Evolutionary conservation across 139 green algal species (phyloP), one percentile per base, ranked within the genome.

Genomic region (Eudorina sp.): DNA sequence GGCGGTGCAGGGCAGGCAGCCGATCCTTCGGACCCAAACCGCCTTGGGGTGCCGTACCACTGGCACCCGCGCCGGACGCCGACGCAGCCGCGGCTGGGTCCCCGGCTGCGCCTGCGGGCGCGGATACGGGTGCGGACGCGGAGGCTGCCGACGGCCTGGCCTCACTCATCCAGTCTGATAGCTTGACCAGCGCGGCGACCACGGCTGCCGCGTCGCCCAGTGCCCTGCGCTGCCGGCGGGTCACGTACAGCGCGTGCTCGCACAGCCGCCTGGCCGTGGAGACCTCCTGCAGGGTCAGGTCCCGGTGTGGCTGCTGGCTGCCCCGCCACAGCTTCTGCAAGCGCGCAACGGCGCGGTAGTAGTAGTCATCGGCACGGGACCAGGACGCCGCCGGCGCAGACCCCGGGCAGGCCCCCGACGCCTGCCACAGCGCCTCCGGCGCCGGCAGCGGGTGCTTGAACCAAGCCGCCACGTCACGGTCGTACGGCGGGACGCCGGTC

Each of bases 211-310:
- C 53, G 6, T 74, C 53, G 21, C 85, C 89, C 51, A 98, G 86
- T 41, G 78, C 62, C 46, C 34, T 27, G 11, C 97, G 90, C 92
- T 98, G 95, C 36, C 81, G 70, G 27, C 96, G 92, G 66, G 94
- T 82, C 51, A 97, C 77, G 89, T 95, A 94, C 53, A 98, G 81
- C 84, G 97, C 85, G 88, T 98, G 95, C 92, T 98, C 96, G 23
- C 81, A 91, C 72, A 93, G 91, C 29, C 89, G 75, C 27, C 78
- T 40, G 3, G 91, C 91, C 6, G 92, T 78, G n/a, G 94, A 64
- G 48, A 96, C 94, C 92, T 99, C 97, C 6, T 81, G 69, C 0
- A 69, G 16, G 13, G 84, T 93, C 68, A 99, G 74, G 92, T 99
- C 97, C 4, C 86, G 83, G 78, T 98, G 94, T 8, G 96, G 94